Evolutionary conservation across 495 filamentous ascomycete species (phyloP), one percentile per base, ranked within the genome.

Genomic region (Extremus antarcticus): DNA sequence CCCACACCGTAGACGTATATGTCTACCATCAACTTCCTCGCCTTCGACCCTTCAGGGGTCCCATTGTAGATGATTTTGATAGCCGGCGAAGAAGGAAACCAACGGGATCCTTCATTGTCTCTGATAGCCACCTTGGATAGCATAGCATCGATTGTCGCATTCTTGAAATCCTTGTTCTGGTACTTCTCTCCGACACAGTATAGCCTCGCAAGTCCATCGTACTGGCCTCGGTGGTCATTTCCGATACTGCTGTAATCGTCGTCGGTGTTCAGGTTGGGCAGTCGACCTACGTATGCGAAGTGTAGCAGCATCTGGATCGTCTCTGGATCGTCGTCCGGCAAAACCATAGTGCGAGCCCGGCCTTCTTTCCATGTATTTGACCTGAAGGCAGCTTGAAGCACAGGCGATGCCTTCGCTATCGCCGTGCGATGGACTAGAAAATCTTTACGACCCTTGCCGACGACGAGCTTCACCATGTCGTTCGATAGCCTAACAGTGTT

Each of bases 351-450:
- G 17, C 25, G 3, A 22, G 24, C 32, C 16, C 48, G 20, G 16
- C 23, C 39, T 49, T 60, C 57, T 17, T 24, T 21, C 46, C 52
- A 60, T 39, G n/a, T 39, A n/a, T n/a, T n/a, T 39, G 9, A n/a
- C 35, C n/a, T 39, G 35, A 39, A 9, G 35, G 35, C 35, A 39
- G 35, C 35, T 39, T 39, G 35, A n/a, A 39, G n/a, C 9, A 39
- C 35, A 9, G 35, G 35, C n/a, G 35, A 39, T 39, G 35, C n/a
- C 9, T 39, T 9, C 9, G 35, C 35, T n/a, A 39, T 9, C 9
- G 9, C 9, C 9, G 35, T 9, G 35, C 35, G 9, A n/a, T 39
- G 35, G 35, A 39, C 35, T 9, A 39, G 9, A n/a, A 39, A 39
- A 9, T 39, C 35, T n/a, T 39, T 39, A 9, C 9, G 9, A 9